A percentile compares a stretch with the other conserved stretches of the same genome.
Conservation (phyloP, 257 asterid genomes). For the Handroanthus guayacan region DNA sequence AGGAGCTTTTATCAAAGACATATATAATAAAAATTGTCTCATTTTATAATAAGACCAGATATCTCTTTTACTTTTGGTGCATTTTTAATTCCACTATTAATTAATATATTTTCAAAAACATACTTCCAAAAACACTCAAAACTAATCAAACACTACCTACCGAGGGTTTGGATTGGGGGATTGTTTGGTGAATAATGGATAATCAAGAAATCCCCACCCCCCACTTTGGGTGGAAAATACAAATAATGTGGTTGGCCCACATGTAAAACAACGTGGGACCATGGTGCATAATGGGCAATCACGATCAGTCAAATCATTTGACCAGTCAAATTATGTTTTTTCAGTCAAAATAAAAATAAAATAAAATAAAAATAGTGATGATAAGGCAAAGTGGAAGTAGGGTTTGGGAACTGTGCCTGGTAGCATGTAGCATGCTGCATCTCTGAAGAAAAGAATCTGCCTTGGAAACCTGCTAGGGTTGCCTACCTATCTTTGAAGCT, state of each 20-base stretch:
- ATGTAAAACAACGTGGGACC: constrained; percentile 47
- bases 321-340: constrained; percentile 60
- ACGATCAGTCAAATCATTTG: constrained; percentile 54
- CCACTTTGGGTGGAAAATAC: constrained; percentile 19
- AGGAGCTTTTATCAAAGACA: no score
- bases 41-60: no score
- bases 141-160: no score
- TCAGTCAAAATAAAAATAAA: no score
- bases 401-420: constrained; percentile 54
- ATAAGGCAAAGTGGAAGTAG: constrained; percentile 50
- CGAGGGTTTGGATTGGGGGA: background rate
- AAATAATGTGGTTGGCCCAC: constrained; percentile 22
- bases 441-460: constrained; percentile 59
- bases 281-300: constrained; percentile 40
- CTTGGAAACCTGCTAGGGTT: constrained; percentile 36
- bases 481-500: constrained; percentile 16
- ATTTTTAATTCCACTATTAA: no score
- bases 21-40: no score
- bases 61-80: no score
- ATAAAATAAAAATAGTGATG: constrained; percentile 41
- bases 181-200: background rate
- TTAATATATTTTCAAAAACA: no score
- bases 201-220: background rate
- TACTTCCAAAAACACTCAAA: no score
- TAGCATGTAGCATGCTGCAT: constrained; percentile 33